A percentile compares a stretch with the other conserved stretches of the same genome.
Conservation (phyloP, 495 filamentous ascomycete species). For the Hapsidospora chrysogenum region DNA sequence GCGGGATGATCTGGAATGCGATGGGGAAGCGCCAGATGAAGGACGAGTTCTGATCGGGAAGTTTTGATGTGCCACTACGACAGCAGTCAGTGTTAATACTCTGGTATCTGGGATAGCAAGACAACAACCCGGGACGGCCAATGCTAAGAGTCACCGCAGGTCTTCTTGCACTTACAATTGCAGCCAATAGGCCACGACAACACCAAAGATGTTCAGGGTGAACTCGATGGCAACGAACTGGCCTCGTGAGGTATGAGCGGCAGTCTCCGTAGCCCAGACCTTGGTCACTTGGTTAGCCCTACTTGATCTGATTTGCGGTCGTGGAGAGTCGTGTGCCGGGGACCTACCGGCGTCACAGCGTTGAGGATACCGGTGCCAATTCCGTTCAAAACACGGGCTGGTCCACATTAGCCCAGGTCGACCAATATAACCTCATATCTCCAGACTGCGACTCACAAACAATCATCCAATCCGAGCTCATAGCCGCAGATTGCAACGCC, state of each 20-base stretch:
- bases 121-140: slow-evolving; percentile 36
- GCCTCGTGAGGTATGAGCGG: slow-evolving; percentile 49
- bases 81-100: slow-evolving; percentile 39
- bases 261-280: slow-evolving; percentile 55
- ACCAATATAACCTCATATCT: background rate
- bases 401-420: slow-evolving; percentile 1
- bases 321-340: no score
- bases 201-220: slow-evolving; percentile 57
- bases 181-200: slow-evolving; percentile 45
- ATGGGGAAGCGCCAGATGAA: slow-evolving; percentile 39
- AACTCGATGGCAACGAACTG: slow-evolving; percentile 61
- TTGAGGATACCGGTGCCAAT: slow-evolving; percentile 61
- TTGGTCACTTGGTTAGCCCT: no score
- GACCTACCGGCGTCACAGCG: slow-evolving; percentile 53
- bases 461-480: slow-evolving; percentile 56
- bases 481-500: slow-evolving; percentile 41
- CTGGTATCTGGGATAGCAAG: slow-evolving; percentile 42
- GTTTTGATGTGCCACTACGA: slow-evolving; percentile 27
- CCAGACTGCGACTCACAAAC: slow-evolving; percentile 24
- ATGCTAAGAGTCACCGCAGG: slow-evolving; percentile 24
- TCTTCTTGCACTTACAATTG: slow-evolving; percentile 35
- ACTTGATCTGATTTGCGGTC: no score
- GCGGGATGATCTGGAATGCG: slow-evolving; percentile 36
- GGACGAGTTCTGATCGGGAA: slow-evolving; percentile 21
- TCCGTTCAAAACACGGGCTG: slow-evolving; percentile 47